Evolutionary conservation across 805 yeast species (phyloP).

Genomic region (Clavispora santaluciae): DNA sequence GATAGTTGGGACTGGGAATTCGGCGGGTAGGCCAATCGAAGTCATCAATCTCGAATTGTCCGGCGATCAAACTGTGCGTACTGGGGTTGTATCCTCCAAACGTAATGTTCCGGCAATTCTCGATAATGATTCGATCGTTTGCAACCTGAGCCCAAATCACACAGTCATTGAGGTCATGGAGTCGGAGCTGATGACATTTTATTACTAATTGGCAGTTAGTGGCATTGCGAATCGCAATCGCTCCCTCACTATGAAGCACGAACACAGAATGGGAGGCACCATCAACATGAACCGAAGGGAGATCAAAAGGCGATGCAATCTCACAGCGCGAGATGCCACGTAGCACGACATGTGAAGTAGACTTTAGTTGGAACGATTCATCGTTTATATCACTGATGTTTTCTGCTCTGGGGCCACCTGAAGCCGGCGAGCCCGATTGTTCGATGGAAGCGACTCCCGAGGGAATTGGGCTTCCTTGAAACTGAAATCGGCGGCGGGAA

Average conservation of each 20-base stretch:
- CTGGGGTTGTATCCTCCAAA: conserved; percentile 3
- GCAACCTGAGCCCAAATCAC: conserved; percentile 16
- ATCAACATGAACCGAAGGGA: conserved; percentile 21
- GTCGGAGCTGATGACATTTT: conserved; percentile 16
- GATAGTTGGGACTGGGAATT: not conserved
- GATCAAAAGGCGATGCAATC: not conserved
- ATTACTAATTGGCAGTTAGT: conserved; percentile 9
- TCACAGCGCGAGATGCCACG: not conserved
- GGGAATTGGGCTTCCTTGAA: conserved; percentile 27
- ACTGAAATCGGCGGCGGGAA: conserved; percentile 18
- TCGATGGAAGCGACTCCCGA: not conserved
- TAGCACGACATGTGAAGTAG: not conserved
- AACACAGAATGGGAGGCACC: conserved; percentile 15
- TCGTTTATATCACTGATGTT: not conserved
- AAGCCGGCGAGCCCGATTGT: not conserved
- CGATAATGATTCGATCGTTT: conserved; percentile 26
- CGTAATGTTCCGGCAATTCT: conserved; percentile 18
- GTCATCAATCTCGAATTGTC: conserved; percentile 9
- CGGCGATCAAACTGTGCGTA: not conserved
- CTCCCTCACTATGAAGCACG: conserved; percentile 22
- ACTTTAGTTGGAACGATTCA: not conserved
- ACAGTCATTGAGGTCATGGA: conserved; percentile 10
- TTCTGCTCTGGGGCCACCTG: not conserved
- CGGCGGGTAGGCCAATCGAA: conserved; percentile 12
- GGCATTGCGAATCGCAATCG: conserved; percentile 21